Evolutionary conservation across 2,329 filamentous ascomycete species (phyloP).

Genomic region (Fusarium proliferatum): DNA sequence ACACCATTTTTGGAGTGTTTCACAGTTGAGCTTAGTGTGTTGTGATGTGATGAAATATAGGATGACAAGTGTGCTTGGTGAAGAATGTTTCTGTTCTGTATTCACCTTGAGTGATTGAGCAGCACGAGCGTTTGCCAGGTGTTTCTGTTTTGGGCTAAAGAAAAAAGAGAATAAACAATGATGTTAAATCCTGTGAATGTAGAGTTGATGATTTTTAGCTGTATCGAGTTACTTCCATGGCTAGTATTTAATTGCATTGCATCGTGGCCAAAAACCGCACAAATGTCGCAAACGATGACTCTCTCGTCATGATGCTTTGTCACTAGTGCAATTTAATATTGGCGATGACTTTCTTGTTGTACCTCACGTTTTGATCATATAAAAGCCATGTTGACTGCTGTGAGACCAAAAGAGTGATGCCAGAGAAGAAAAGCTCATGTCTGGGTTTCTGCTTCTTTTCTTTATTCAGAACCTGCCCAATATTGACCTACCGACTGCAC

Average conservation of each 20-base stretch:
- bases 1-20: conserved; percentile 42
- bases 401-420: background rate
- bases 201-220: conserved; percentile 12
- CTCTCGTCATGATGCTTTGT: conserved; percentile 28
- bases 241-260: conserved; percentile 27
- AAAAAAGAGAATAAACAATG: background rate
- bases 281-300: conserved; percentile 48
- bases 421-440: background rate
- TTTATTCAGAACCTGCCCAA: background rate
- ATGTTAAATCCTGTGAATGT: background rate
- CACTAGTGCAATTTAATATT: conserved; percentile 24
- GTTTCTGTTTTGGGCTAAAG: background rate
- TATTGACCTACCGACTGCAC: background rate
- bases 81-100: conserved; percentile 7
- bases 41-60: background rate
- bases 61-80: conserved; percentile 1
- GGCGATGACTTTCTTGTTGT: background rate
- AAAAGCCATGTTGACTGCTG: background rate
- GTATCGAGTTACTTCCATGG: conserved; percentile 12
- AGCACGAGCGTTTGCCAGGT: background rate
- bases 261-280: conserved; percentile 48
- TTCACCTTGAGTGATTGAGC: background rate
- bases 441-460: background rate
- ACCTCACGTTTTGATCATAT: background rate
- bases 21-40: background rate